A percentile compares a stretch with the other conserved stretches of the same genome.
Evolutionary conservation across 805 yeast genomes (phyloP).

Genomic region (Starmerella sirachaensis): DNA sequence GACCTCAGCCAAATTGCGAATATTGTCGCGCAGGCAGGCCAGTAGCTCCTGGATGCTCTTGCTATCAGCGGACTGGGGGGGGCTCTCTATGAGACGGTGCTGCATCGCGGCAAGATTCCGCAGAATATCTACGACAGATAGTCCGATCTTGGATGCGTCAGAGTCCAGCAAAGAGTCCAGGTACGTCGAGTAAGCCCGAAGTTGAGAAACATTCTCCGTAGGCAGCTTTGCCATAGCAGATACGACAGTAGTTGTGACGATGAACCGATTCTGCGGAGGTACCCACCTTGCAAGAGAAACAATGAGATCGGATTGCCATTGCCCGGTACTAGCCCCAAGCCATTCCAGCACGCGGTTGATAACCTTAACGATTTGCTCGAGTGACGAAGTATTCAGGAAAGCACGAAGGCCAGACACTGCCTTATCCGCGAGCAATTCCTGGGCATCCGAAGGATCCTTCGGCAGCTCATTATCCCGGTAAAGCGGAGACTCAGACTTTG

Average conservation of each 20-base stretch:
- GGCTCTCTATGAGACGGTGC: slow-evolving; percentile 19
- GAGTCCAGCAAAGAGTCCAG: slow-evolving; percentile 15
- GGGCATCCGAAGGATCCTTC: background rate
- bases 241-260: slow-evolving; percentile 42
- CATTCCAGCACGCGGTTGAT: slow-evolving; percentile 9
- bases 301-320: slow-evolving; percentile 48
- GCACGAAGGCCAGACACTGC: slow-evolving; percentile 7
- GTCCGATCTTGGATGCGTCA: slow-evolving; percentile 72
- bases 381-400: slow-evolving; percentile 8
- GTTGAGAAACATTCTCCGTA: slow-evolving; percentile 12
- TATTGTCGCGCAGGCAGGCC: slow-evolving; percentile 29
- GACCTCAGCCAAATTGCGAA: slow-evolving; percentile 63
- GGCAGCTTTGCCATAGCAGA: slow-evolving; percentile 20
- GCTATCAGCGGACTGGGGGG: slow-evolving; percentile 6
- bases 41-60: slow-evolving; percentile 7
- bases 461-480: background rate
- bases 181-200: slow-evolving; percentile 12
- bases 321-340: slow-evolving; percentile 11
- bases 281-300: slow-evolving; percentile 62
- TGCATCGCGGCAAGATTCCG: slow-evolving; percentile 32
- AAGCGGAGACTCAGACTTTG: slow-evolving; percentile 6
- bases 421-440: background rate
- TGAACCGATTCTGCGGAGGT: slow-evolving; percentile 67
- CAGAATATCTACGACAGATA: slow-evolving; percentile 71
- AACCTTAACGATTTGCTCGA: slow-evolving; percentile 9